These are phyloP conservation scores for Macrocybe sp. DNA, from an alignment of 1,284 basidiomycete species.

Conservation along the genomic window DNA sequence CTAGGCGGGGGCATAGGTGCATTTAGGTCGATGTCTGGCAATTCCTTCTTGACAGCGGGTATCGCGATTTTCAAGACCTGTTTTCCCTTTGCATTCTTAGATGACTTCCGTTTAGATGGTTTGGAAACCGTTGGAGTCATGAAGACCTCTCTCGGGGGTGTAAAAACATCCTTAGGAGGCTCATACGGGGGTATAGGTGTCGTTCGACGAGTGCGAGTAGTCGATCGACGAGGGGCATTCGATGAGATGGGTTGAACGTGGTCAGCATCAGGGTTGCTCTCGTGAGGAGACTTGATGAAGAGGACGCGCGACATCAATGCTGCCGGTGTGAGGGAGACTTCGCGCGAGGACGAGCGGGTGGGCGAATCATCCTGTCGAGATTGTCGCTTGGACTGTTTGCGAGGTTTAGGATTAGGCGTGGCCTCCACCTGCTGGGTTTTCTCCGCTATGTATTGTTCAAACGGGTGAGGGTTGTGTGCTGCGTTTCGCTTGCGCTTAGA, in stretches of 20 bases:
- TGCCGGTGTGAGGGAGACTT: slow-evolving; percentile 20
- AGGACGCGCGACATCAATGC: slow-evolving; percentile 25
- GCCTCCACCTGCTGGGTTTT: slow-evolving; percentile 22
- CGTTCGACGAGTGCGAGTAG: slow-evolving; percentile 17
- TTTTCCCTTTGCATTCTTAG: slow-evolving; percentile 7
- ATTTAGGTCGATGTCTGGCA: slow-evolving; percentile 56
- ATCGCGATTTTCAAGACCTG: slow-evolving; percentile 15
- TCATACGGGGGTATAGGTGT: slow-evolving; percentile 60
- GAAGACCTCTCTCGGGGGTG: slow-evolving; percentile 59
- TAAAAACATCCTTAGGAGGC: slow-evolving; percentile 60
- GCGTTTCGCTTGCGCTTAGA: slow-evolving; percentile 33
- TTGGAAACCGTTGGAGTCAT: slow-evolving; percentile 34
- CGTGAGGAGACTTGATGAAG: slow-evolving; percentile 39
- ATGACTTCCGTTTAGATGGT: slow-evolving; percentile 22
- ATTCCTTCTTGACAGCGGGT: slow-evolving; percentile 51
- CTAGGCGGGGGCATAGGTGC: slow-evolving; percentile 60
- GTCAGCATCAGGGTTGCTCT: slow-evolving; percentile 46
- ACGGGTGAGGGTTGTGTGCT: slow-evolving; percentile 4
- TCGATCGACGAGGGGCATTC: slow-evolving; percentile 12
- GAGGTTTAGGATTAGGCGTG: slow-evolving; percentile 57
- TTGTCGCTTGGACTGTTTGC: slow-evolving; percentile 42
- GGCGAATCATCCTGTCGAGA: slow-evolving; percentile 24
- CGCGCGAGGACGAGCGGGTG: slow-evolving; percentile 19
- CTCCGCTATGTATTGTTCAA: neutral
- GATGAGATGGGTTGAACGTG: slow-evolving; percentile 35